Evolutionary conservation across 345 rosid genomes (phyloP), one percentile per base, ranked within the genome.

Genomic region (Citrus medica): DNA sequence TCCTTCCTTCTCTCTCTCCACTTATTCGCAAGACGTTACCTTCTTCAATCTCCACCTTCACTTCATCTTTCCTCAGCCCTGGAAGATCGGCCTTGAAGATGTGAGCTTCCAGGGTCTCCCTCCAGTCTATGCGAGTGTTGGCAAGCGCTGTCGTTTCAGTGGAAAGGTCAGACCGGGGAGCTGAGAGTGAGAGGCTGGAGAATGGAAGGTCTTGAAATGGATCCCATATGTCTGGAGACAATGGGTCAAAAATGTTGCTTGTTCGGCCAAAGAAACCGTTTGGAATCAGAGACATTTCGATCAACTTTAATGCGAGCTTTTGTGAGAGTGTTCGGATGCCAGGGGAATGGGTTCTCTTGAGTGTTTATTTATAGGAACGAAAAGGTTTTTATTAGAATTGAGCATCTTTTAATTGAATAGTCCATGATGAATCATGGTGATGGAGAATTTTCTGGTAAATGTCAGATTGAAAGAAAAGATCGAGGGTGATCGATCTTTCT

Each of bases 31-130:
- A 74, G 53, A 84, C 77, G 22, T 79, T 84, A 27, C 71, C 79
- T 37, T 84, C 86, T 37, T 85, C 88, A 3, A 84, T 60, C 82
- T 82, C 82, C 25, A 78, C 88, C 63, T 81, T 85, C 55, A 87
- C 86, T 61, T 84, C 87, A 2, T 85, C 87, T 63, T 85, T 85
- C 81, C 71, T 85, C 71, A 87, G 16, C 51, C 88, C 88, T 0
- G 84, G 84, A 25, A 87, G 81, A 53, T 84, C 86, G 2, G 84
- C 90, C 65, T 70, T 74, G 82, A 85, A 83, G 63, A 80, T 80
- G 82, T 87, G 90, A 16, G 86, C 83, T 69, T 82, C 85, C 37
- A 80, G 74, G 28, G 86, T 87, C 80, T 85, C 86, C 55, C 22
- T 85, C 88, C 87, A 83, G 82, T 87, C 88, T 10, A 83, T 71